Evolutionary conservation across 352 stramenopile genomes (phyloP).

Genomic region (Phytophthora multivora): DNA sequence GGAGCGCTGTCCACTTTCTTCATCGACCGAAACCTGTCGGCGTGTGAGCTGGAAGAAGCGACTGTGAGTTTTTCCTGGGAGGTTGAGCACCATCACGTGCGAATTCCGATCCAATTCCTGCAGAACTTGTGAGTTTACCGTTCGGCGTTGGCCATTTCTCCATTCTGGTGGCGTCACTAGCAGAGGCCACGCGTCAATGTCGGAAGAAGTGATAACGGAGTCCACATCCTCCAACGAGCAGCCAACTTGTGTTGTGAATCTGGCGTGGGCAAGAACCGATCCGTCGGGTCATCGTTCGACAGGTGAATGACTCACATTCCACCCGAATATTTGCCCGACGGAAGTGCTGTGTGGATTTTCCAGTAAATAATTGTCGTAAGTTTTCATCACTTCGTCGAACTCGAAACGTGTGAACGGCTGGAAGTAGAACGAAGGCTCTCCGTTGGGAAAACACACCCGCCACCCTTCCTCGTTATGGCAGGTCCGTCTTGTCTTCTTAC

Average conservation of each 20-base stretch:
- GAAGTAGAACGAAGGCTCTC: constrained; percentile 33
- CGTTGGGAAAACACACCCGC: constrained; percentile 18
- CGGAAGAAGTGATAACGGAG: no score
- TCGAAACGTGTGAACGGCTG: constrained; percentile 25
- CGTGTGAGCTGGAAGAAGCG: no score
- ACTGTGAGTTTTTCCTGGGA: background rate
- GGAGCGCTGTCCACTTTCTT: no score
- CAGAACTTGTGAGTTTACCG: background rate
- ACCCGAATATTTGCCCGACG: constrained; percentile 16
- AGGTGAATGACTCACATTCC: background rate
- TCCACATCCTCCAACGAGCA: background rate
- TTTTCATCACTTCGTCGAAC: constrained; percentile 17
- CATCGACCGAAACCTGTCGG: no score
- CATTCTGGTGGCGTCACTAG: background rate
- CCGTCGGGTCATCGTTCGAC: background rate
- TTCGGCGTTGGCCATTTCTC: background rate
- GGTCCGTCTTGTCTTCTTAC: no score
- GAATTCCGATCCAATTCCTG: background rate
- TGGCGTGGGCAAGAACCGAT: background rate
- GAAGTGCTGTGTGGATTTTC: background rate
- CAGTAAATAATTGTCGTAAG: constrained; percentile 15
- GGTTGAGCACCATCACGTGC: background rate
- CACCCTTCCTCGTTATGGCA: background rate
- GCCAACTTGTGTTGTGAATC: background rate
- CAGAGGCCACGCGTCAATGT: background rate